Evolutionary conservation across 2,329 filamentous ascomycete genomes (phyloP), one percentile per base, ranked within the genome.

Genomic region (Colletotrichum shisoi): DNA sequence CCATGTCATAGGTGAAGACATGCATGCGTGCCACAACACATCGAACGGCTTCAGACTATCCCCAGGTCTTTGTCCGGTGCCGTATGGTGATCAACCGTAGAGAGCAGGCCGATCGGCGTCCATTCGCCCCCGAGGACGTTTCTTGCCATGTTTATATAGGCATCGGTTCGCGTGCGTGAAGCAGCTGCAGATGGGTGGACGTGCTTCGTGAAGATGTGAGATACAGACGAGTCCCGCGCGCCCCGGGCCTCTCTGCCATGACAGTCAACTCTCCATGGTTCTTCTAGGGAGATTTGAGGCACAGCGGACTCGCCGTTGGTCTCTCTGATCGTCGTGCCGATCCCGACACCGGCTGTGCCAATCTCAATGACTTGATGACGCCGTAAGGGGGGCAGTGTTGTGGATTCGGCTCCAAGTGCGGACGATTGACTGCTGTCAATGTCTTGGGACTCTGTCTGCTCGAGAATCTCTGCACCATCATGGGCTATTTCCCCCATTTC

Each of bases 401-500:
- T 3, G 15, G 21, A 17, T 13, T 39, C 49, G 27, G 27, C 46
- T 11, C 24, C 17, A 21, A 9, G 27, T 11, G 40, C 31, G 3
- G 34, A 57, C 4, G 24, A 24, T 13, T 68, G 63, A 31, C 31
- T 62, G 34, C 31, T 40, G n/a, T 40, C 45, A n/a, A n/a, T n/a
- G 40, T 42, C 19, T 45, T 44, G 45, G 42, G 63, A 49, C 51
- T 21, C 9, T 17, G 21, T 27, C n/a, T 21, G 61, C 60, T n/a
- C 65, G 48, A 59, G 52, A 34, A n/a, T 48, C 19, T 21, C 57
- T 45, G 15, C 48, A 40, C 19, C 46, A 44, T 5, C 60, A 3
- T 7, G 64, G 72, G 51, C 57, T 34, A 74, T 19, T 1, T 53
- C 49, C 8, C 82, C 78, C 84, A 93, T 89, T 62, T 85, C 72